Evolutionary conservation across 768 basidiomycete genomes (phyloP).

Genomic region (Psilocybe sp.): DNA sequence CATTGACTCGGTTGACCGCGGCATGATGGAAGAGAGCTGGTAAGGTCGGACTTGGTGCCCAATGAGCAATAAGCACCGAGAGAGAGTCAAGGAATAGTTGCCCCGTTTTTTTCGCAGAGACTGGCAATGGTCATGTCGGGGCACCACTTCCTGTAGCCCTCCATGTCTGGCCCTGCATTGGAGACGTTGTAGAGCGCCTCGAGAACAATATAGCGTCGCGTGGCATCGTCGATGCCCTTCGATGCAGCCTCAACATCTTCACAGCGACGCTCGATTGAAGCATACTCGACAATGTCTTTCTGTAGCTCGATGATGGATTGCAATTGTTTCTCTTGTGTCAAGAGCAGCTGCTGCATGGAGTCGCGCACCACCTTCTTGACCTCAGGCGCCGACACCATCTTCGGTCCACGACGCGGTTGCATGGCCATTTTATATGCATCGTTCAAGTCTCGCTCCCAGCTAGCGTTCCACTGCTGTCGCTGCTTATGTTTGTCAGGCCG

Average conservation of each 20-base stretch:
- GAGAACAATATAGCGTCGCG: conserved; percentile 5
- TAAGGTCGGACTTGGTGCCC: neutral
- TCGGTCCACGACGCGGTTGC: neutral
- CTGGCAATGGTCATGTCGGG: conserved; percentile 16
- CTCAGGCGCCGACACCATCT: neutral
- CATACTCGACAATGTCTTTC: conserved; percentile 1
- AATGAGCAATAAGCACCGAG: neutral
- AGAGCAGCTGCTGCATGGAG: neutral
- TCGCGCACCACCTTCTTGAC: neutral
- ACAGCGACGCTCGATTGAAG: neutral
- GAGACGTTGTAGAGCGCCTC: conserved; percentile 14
- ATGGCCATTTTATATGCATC: neutral
- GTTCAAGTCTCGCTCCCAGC: conserved; percentile 13
- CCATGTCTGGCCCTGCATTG: conserved; percentile 11
- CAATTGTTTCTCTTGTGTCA: neutral
- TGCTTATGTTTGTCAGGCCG: conserved; percentile 9
- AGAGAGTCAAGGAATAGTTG: conserved; percentile 5
- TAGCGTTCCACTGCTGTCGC: conserved; percentile 10
- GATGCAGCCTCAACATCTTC: conserved; percentile 2
- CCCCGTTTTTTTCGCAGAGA: conserved; percentile 1
- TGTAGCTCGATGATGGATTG: neutral
- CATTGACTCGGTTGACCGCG: neutral
- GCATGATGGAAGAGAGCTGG: conserved; percentile 2
- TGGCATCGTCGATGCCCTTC: neutral
- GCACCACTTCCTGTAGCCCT: conserved; percentile 15